Evolutionary conservation across 73 alveolate genomes (phyloP), one percentile per base, ranked within the genome.

Genomic region (Paramecium bursaria): DNA sequence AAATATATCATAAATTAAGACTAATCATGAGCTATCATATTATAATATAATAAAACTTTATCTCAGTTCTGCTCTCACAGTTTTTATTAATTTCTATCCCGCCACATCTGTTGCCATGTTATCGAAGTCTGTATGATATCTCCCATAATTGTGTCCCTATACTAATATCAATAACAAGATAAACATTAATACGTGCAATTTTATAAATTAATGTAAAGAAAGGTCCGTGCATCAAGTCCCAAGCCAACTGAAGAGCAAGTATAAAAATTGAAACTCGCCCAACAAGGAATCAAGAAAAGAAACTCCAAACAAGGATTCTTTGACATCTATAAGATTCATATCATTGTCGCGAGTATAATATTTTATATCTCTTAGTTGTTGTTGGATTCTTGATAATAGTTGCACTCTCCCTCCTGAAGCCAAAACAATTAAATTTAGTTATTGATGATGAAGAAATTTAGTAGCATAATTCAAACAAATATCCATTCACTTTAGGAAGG

Each of bases 241-340:
- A 29, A 57, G 39, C 76, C 76, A 25, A 57, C 76, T 3, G 21
- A 57, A n/a, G 1, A 57, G 31, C 11, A 39, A 39, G 11, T 39
- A 39, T 5, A 39, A 11, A 39, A 39, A 39, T 11, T 39, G 5
- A 39, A 39, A 11, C 14, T 11, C 11, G 49, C 49, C 11, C 11
- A 39, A 11, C 5, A 39, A 13, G 82, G 46, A 15, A 67, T 67
- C 25, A 35, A 67, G 44, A 67, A 42, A 27, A 42, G 82, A 42
- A 39, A 42, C 19, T 21, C 53, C 0, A 67, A 67, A 42, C 42
- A 44, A 9, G 27, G 44, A 39, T 67, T 39, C 48, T 67, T 67
- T 7, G 5, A 22, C 7, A 61, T 54, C 6, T 61, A 61, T n/a
- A 61, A 22, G 31, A 11, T 3, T 0, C 55, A 35, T 61, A 39